Percentiles rank a stretch among this genome's conserved stretches.
Evolutionary conservation across 345 rosid species (phyloP).

Genomic region (Corymbia maculata): DNA sequence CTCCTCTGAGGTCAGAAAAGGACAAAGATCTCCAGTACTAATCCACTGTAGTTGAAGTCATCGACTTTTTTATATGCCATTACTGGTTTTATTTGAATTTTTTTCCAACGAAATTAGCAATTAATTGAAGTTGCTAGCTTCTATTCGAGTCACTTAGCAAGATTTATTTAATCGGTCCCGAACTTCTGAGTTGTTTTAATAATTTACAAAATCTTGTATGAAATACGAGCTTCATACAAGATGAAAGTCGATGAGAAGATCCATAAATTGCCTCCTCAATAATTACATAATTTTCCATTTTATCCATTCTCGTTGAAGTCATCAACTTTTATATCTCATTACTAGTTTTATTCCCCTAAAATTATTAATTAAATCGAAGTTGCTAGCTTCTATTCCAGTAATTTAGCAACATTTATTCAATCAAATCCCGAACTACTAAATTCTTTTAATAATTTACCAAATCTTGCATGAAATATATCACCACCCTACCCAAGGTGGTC

Average conservation of each 20-base stretch:
- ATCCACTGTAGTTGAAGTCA: background rate
- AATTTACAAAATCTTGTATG: too few species aligned
- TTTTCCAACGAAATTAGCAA: background rate
- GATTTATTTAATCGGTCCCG: too few species aligned
- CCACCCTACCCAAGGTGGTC: background rate
- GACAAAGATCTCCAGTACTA: background rate
- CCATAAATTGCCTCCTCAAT: background rate
- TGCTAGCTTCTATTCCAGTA: background rate
- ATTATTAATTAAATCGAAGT: too few species aligned
- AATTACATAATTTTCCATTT: too few species aligned
- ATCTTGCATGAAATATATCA: background rate
- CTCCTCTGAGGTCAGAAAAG: background rate
- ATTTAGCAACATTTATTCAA: background rate
- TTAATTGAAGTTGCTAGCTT: too few species aligned
- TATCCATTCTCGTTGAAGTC: background rate
- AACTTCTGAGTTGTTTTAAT: too few species aligned
- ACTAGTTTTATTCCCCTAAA: background rate
- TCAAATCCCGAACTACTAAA: background rate
- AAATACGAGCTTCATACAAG: background rate
- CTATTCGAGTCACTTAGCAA: too few species aligned
- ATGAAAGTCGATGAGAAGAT: background rate
- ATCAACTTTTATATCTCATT: background rate
- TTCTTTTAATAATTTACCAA: background rate
- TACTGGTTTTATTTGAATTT: background rate
- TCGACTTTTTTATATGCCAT: background rate